phyloP scores from a whole-genome alignment of 129 eudicot species.

The Rutidosis leptorrhynchoides region DNA sequence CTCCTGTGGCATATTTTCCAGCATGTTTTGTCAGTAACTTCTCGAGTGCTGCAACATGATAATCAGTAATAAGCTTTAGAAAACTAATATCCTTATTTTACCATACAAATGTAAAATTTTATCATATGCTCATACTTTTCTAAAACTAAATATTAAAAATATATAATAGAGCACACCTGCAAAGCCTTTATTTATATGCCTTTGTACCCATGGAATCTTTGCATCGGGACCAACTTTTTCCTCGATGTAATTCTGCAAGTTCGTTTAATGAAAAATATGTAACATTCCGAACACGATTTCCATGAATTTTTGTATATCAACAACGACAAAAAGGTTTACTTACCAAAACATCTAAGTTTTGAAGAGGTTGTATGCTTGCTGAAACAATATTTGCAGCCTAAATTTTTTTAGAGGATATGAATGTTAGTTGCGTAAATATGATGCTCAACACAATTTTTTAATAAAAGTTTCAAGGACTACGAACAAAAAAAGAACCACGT shows the following conservation, averaged over 20 bases:
- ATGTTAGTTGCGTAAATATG: slow-evolving; percentile 1
- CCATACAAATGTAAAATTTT: too few relatives aligned
- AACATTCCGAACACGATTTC: slow-evolving; percentile 2
- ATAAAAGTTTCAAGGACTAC: neutral
- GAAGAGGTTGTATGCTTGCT: slow-evolving; percentile 87
- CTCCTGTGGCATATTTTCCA: neutral
- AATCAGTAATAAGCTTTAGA: neutral
- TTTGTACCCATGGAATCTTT: slow-evolving; percentile 60
- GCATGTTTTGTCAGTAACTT: neutral
- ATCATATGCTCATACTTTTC: too few relatives aligned
- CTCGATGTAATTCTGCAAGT: slow-evolving; percentile 52
- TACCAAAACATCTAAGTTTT: slow-evolving; percentile 59
- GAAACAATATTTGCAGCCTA: slow-evolving; percentile 85
- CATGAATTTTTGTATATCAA: neutral
- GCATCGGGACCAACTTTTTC: slow-evolving; percentile 67
- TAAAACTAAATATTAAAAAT: too few relatives aligned
- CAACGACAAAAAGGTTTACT: slow-evolving; percentile 8
- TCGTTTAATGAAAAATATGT: slow-evolving; percentile 1
- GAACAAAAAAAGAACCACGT: neutral
- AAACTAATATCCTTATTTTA: neutral
- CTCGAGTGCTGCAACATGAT: neutral
- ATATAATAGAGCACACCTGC: slow-evolving; percentile 58
- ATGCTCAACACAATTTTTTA: neutral
- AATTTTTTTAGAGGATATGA: slow-evolving; percentile 7
- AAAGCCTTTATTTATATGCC: slow-evolving; percentile 61